Base-by-base conservation (phyloP, 306 rosid genomes). In the Prunus fruticosa region DNA sequence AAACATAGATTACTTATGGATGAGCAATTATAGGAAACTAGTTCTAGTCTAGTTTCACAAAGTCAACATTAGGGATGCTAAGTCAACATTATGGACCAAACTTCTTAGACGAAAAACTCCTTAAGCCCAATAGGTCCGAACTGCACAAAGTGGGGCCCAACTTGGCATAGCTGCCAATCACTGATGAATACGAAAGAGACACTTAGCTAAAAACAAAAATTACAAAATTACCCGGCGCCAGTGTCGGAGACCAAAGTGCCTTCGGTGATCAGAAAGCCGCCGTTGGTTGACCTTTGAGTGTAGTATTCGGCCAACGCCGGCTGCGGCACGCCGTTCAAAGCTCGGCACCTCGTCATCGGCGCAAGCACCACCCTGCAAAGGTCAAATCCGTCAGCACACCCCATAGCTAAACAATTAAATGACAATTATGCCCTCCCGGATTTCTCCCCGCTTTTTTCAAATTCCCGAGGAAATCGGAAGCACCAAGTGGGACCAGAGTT, bases 301-400 rank as follows among this genome's bases (percentile, higher is more conserved):
- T 88, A 88, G 74, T 88, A 88, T 57, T 83, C 79, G 2, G 77
- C 85, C 34, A 83, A 60, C 23, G 88, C 88, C 32, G 79, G 73
- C 54, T 68, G 58, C 15, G 89, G 88, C 61, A 85, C 60, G 45
- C 86, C 86, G 54, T 81, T 72, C 85, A 83, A 72, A 9, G 91
- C 89, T 51, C 91, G 79, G 38, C 88, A 83, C 23, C 91, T 81
- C 3, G 91, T 88, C 91, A 88, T 74, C 16, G 91, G 89, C 38
- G 91, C 89, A 20, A 88, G 89, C 69, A 88, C 91, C 67, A 88
- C 87, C 82, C 91, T 88, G 84, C 45, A 27, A 52, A 63, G 52
- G 27, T 16, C 75, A 56, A 53, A 43, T 1, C 62, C 38, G 75
- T 82, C 57, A 57, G 0, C 30, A 51, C 45, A 32, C 22, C 38